Conservation (phyloP, 1,284 basidiomycete genomes). For the Takashimella tepidaria region DNA sequence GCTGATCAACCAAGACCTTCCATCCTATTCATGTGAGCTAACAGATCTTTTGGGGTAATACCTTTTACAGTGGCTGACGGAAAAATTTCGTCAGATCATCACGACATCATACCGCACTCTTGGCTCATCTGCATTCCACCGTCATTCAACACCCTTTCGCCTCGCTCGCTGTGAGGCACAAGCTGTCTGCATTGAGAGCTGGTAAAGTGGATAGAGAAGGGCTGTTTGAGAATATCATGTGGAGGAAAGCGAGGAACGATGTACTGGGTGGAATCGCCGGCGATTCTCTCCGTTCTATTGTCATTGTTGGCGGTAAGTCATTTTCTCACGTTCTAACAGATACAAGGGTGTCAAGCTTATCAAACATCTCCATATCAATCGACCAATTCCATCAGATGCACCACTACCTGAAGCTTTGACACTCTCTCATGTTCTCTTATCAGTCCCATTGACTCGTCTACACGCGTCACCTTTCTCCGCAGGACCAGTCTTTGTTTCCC, state of each 20-base stretch:
- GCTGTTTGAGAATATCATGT: slow-evolving; percentile 32
- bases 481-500: slow-evolving; percentile 37
- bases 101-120: slow-evolving; percentile 28
- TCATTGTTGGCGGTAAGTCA: slow-evolving; percentile 36
- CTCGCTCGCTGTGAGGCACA: slow-evolving; percentile 32
- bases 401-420: slow-evolving; percentile 21
- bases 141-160: slow-evolving; percentile 22
- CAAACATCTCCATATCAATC: background rate
- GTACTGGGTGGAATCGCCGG: slow-evolving; percentile 29
- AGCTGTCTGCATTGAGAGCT: slow-evolving; percentile 23
- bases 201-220: slow-evolving; percentile 34
- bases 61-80: slow-evolving; percentile 14
- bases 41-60: background rate
- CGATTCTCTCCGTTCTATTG: slow-evolving; percentile 25
- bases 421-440: slow-evolving; percentile 36
- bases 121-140: slow-evolving; percentile 21
- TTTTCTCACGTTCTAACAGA: background rate
- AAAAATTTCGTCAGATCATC: slow-evolving; percentile 24
- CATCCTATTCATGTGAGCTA: slow-evolving; percentile 38
- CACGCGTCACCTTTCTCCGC: slow-evolving; percentile 25
- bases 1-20: slow-evolving; percentile 28
- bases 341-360: too few relatives aligned
- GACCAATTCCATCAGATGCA: slow-evolving; percentile 15
- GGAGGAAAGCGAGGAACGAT: slow-evolving; percentile 18
- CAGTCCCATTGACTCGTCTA: slow-evolving; percentile 36